Base-by-base conservation (phyloP, 2,329 filamentous ascomycete species). In the Golovinomyces cichoracearum region DNA sequence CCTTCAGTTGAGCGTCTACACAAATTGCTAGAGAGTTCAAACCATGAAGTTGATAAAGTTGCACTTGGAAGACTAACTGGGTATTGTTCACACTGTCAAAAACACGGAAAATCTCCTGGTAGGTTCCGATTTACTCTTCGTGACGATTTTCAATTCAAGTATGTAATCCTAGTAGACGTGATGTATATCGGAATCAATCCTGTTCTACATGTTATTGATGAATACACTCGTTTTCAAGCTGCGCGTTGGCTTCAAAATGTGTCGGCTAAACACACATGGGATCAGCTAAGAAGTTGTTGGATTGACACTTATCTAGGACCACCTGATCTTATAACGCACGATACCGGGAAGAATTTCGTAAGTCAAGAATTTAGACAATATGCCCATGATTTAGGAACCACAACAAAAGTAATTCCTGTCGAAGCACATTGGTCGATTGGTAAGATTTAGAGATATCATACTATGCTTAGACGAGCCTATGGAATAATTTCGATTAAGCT, bases 281-380 rank as follows among this genome's bases (percentile, higher is more conserved):
- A 50, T 37, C n/a, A 9, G 1, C 22, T 51, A 37, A 6, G 50
- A 3, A 19, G 13, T 2, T 51, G 45, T 27, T 51, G 37, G 45
- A 49, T 49, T 6, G 29, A 51, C 21, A 49, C 26, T 10, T 51
- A 49, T 33, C 21, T 47, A 25, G 33, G 50, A 21, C 48, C 42
- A 1, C 40, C 41, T 4, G 45, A 50, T 31, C 15, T 10, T 10
- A 17, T 37, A 5, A 17, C 15, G 7, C 33, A 37, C 15, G 33
- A 37, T 15, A 15, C 17, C 17, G 50, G 47, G 21, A 46, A 45
- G 26, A 51, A 49, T 17, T 51, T 51, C 25, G 22, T 49, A 2
- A 48, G 22, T 22, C 42, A 49, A 22, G 45, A 51, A 29, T 50
- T 48, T 25, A 47, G 29, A 12, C 35, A 50, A 9, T 23, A 5